phyloP scores from a whole-genome alignment of 768 basidiomycete genomes.

The Pleurotus giganteus region DNA sequence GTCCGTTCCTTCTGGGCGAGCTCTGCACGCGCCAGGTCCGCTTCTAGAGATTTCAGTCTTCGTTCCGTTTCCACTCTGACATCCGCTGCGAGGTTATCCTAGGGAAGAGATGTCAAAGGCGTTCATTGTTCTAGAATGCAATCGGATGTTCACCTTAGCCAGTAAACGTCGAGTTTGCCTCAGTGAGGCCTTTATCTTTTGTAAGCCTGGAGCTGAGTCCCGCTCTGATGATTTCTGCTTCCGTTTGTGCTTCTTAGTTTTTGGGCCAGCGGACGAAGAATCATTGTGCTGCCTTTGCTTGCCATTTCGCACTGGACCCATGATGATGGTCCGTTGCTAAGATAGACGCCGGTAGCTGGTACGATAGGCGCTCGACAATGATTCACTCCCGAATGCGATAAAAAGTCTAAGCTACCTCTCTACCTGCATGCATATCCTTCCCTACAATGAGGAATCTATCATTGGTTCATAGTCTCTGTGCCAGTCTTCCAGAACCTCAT shows the following conservation, averaged over 20 bases:
- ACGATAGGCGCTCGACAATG: slow-evolving; percentile 10
- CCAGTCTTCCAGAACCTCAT: slow-evolving; percentile 23
- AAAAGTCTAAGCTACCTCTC: background rate
- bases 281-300: slow-evolving; percentile 1
- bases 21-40: slow-evolving; percentile 67
- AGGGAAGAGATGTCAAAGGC: background rate
- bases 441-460: slow-evolving; percentile 56
- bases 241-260: slow-evolving; percentile 24
- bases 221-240: slow-evolving; percentile 14
- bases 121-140: background rate
- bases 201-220: slow-evolving; percentile 58
- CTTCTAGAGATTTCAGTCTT: slow-evolving; percentile 69
- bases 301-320: slow-evolving; percentile 16
- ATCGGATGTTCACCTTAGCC: slow-evolving; percentile 57
- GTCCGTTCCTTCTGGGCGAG: slow-evolving; percentile 64
- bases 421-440: background rate
- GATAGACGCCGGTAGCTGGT: background rate
- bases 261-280: slow-evolving; percentile 13
- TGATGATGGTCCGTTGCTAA: slow-evolving; percentile 4
- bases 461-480: slow-evolving; percentile 31
- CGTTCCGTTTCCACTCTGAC: slow-evolving; percentile 81
- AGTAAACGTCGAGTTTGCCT: slow-evolving; percentile 82
- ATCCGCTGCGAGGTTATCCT: slow-evolving; percentile 85
- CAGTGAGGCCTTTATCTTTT: slow-evolving; percentile 82
- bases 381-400: slow-evolving; percentile 14